phyloP scores from a whole-genome alignment of 306 rosid species.

The Cucurbita moschata region DNA sequence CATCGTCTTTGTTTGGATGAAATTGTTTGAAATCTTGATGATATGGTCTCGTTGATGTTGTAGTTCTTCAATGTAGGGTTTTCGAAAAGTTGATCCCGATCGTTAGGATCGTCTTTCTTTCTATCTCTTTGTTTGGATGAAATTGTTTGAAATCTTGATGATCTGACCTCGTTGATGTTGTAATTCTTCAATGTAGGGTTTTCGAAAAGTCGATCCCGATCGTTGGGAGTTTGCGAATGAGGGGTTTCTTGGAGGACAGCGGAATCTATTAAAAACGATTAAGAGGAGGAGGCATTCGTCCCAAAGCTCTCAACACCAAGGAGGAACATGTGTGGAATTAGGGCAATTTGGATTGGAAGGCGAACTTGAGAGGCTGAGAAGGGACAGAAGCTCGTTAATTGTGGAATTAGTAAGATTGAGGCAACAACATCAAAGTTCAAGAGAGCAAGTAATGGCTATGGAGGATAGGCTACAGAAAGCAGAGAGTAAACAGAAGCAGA shows the following conservation, averaged over 20 bases:
- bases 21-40: neutral
- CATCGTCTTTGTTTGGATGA: neutral
- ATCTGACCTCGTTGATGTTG: neutral
- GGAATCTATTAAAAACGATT: constrained; percentile 51
- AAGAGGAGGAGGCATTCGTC: constrained; percentile 74
- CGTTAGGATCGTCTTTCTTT: constrained; percentile 40
- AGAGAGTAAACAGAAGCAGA: constrained; percentile 62
- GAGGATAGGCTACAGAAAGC: constrained; percentile 44
- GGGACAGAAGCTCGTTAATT: constrained; percentile 53
- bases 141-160: neutral
- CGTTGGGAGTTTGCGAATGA: constrained; percentile 94
- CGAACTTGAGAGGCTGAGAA: constrained; percentile 47
- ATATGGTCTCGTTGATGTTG: neutral
- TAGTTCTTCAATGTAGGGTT: constrained; percentile 44
- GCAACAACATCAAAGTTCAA: constrained; percentile 61
- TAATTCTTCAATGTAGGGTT: constrained; percentile 45
- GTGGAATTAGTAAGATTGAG: constrained; percentile 49
- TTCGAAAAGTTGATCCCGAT: constrained; percentile 82
- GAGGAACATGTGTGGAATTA: constrained; percentile 47
- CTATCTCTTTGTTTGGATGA: neutral
- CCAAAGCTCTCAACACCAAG: constrained; percentile 20
- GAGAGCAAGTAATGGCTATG: constrained; percentile 31
- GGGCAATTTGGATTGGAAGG: constrained; percentile 71
- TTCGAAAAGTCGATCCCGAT: constrained; percentile 85
- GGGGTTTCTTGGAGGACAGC: constrained; percentile 85